These are phyloP conservation scores for Diaporthe longicolla DNA, from an alignment of 2,329 filamentous ascomycete genomes.

Conservation along the genomic window DNA sequence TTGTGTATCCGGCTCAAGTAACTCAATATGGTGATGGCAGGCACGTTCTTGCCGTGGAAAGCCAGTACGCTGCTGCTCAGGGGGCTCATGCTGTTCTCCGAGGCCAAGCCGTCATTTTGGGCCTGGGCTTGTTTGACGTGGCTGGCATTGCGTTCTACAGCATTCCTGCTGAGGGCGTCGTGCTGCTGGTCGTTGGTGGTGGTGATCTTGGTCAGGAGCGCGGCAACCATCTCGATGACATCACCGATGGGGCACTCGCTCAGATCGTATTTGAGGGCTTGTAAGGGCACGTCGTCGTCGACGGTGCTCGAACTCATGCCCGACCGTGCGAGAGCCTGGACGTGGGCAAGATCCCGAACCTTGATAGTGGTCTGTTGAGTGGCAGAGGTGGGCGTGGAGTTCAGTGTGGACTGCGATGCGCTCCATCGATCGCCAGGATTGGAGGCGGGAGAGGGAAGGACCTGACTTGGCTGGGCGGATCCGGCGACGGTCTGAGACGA, in stretches of 20 bases:
- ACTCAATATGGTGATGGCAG: slow-evolving; percentile 95
- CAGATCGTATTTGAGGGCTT: slow-evolving; percentile 86
- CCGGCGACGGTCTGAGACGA: slow-evolving; percentile 40
- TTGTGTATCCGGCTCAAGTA: slow-evolving; percentile 97
- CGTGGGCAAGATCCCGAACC: slow-evolving; percentile 90
- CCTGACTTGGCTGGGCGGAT: slow-evolving; percentile 41
- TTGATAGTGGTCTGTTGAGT: slow-evolving; percentile 73
- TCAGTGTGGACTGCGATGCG: slow-evolving; percentile 45
- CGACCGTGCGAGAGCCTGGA: slow-evolving; percentile 87
- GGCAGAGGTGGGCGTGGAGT: slow-evolving; percentile 52
- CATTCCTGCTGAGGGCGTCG: slow-evolving; percentile 86
- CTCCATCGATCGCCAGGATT: slow-evolving; percentile 49
- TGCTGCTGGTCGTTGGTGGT: slow-evolving; percentile 96
- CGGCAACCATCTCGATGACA: slow-evolving; percentile 99
- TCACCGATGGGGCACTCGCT: slow-evolving; percentile 97
- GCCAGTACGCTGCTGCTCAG: slow-evolving; percentile 81
- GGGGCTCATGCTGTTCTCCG: slow-evolving; percentile 66
- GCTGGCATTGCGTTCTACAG: slow-evolving; percentile 80
- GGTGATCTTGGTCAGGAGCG: slow-evolving; percentile 95
- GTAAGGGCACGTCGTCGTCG: slow-evolving; percentile 64
- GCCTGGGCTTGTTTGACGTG: slow-evolving; percentile 68
- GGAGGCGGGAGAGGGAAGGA: slow-evolving; percentile 55
- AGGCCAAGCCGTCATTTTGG: slow-evolving; percentile 44
- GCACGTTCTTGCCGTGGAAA: slow-evolving; percentile 98
- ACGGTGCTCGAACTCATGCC: slow-evolving; percentile 75